Evolutionary conservation across 805 yeast species (phyloP), one percentile per base, ranked within the genome.

Genomic region (Metschnikowia bowlesiae): DNA sequence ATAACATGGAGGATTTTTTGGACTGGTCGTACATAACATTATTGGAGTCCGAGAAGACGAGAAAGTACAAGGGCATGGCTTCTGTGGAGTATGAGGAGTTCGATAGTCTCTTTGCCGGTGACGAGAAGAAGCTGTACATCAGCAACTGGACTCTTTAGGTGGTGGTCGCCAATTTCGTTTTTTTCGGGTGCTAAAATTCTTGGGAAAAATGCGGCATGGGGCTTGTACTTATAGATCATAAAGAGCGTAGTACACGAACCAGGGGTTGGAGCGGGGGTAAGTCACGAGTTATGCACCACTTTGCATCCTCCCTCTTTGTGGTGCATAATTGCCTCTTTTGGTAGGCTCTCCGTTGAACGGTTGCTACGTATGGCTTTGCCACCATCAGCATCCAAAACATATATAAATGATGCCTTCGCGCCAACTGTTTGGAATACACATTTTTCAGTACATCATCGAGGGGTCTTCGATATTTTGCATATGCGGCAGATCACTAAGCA

Each of bases 1-100:
- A 94, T 66, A 87, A 87, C 65, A 75, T 94, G 76, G 99, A 94
- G 65, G 98, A 94, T 64, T 94, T 94, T 73, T 69, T 94, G 60
- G 96, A 91, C 66, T 92, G 96, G 89, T 83, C 85, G 50, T 94
- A 91, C 64, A 73, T 77, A 34, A 72, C 86, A 59, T 65, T 87
- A 48, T 59, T 85, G 52, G 83, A 79, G 29, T 80, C 83, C 61
- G 95, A 87, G 64, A 67, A 74, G 44, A 74, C 74, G 29, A 83
- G 89, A 70, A 81, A 65, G 55, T 74, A 88, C 63, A 85, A 85
- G 58, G 80, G 84, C 5, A 82, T 85, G 58, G 86, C 94, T 4
- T 87, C 94, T 0, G 68, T 90, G 43, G 97, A 91, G 63, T 87
- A 75, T 59, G 92, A 87, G 52, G 70, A 66, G 51, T 79, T 74